Conservation (phyloP, 2,329 filamentous ascomycete species). For the Furcasterigmium furcatum region DNA sequence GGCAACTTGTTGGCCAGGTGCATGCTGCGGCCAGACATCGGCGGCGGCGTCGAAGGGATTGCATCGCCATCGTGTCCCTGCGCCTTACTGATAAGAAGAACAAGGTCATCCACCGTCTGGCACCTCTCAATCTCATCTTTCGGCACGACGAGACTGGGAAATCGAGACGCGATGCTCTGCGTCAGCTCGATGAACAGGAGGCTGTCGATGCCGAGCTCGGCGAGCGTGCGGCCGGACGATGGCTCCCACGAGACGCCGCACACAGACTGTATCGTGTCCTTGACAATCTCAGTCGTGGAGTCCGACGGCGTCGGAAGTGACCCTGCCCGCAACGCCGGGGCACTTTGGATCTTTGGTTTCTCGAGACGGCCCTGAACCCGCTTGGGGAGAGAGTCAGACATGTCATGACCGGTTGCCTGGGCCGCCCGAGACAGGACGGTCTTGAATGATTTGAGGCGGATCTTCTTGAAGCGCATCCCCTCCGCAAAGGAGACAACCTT, state of each 20-base stretch:
- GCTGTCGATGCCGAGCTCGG: constrained; percentile 19
- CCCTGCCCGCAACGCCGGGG: not conserved
- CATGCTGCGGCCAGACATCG: too few relatives aligned
- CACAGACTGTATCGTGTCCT: constrained; percentile 42
- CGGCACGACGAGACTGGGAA: not conserved
- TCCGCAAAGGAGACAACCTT: constrained; percentile 17
- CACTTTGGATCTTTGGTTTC: not conserved
- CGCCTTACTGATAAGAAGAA: not conserved
- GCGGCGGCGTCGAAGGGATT: not conserved
- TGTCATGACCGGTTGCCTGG: not conserved
- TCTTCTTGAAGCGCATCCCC: constrained; percentile 24
- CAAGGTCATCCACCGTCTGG: not conserved
- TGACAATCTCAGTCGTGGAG: not conserved
- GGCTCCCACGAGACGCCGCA: constrained; percentile 48
- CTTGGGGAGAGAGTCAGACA: not conserved
- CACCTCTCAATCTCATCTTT: not conserved
- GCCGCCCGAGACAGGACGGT: not conserved
- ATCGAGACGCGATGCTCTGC: not conserved
- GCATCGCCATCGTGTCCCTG: not conserved
- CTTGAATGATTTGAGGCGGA: constrained; percentile 15
- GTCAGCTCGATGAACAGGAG: constrained; percentile 21
- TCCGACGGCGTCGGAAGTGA: not conserved
- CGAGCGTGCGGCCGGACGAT: constrained; percentile 12
- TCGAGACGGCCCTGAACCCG: too few relatives aligned
- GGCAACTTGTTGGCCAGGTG: too few relatives aligned